These are phyloP conservation scores for Stephanodiscus triporus DNA, from an alignment of 108 stramenopile species.

Conservation along the genomic window DNA sequence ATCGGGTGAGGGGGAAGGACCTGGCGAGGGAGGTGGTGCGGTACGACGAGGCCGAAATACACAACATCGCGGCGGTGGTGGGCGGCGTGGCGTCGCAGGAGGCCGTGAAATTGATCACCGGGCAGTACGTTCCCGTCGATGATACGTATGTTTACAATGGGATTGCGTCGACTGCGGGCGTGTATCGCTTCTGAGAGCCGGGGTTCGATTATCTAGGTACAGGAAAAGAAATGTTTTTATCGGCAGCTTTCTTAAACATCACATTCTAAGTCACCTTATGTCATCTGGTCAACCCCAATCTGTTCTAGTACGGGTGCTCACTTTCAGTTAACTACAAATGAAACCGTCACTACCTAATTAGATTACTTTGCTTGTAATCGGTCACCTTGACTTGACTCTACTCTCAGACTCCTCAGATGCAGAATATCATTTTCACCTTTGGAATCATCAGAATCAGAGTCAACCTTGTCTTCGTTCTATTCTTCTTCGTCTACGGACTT, in stretches of 20 bases:
- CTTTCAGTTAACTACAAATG: no score
- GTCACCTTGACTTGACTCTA: neutral
- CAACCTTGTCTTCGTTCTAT: no score
- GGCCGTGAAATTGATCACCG: constrained; percentile 94
- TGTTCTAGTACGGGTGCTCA: no score
- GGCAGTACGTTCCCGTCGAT: constrained; percentile 89
- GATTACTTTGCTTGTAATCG: no score
- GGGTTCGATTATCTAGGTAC: neutral
- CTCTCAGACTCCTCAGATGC: neutral
- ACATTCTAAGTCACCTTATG: no score
- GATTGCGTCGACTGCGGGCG: constrained; percentile 87
- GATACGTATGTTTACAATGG: constrained; percentile 96
- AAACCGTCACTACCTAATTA: no score
- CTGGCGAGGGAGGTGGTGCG: constrained; percentile 81
- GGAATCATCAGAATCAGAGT: neutral
- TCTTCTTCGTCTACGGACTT: neutral
- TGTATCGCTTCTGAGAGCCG: constrained; percentile 66
- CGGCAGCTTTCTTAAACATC: neutral
- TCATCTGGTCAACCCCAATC: no score
- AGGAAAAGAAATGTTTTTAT: neutral
- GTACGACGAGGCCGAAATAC: constrained; percentile 89
- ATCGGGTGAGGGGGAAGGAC: constrained; percentile 41
- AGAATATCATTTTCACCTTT: neutral
- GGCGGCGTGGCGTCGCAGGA: constrained; percentile 96
- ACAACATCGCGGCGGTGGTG: constrained; percentile 84